Evolutionary conservation across 345 rosid species (phyloP).

Genomic region (Populus alba): DNA sequence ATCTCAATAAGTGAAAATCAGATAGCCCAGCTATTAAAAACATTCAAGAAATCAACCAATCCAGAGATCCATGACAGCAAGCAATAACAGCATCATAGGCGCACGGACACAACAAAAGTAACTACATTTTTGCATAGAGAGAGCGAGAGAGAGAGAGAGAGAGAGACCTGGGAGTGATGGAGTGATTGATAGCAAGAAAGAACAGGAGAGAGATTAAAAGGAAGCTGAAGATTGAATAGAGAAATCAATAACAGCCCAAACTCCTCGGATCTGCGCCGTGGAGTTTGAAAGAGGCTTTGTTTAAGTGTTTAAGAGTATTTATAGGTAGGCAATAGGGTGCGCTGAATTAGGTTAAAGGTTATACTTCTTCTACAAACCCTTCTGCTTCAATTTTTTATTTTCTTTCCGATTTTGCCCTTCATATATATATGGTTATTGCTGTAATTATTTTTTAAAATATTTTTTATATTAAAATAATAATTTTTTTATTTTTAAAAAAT

Average conservation of each 20-base stretch:
- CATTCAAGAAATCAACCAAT: background rate
- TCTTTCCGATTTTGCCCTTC: constrained; percentile 5
- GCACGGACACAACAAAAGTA: background rate
- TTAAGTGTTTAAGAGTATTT: background rate
- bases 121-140: background rate
- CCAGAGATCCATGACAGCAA: background rate
- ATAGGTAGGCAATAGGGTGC: background rate
- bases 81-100: background rate
- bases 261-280: constrained; percentile 97
- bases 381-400: background rate
- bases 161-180: constrained; percentile 23
- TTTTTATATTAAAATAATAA: too few relatives aligned
- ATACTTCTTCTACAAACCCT: background rate
- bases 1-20: constrained; percentile 10
- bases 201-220: background rate
- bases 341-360: background rate
- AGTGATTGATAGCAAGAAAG: constrained; percentile 11
- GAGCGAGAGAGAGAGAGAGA: background rate
- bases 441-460: rapidly evolving
- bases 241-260: constrained; percentile 46
- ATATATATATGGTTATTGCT: too few relatives aligned
- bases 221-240: constrained; percentile 16
- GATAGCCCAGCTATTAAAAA: too few relatives aligned
- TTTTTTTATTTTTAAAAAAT: too few relatives aligned
- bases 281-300: constrained; percentile 35